phyloP scores from a whole-genome alignment of 202 grass and related monocot species.

The Panicum hallii region DNA sequence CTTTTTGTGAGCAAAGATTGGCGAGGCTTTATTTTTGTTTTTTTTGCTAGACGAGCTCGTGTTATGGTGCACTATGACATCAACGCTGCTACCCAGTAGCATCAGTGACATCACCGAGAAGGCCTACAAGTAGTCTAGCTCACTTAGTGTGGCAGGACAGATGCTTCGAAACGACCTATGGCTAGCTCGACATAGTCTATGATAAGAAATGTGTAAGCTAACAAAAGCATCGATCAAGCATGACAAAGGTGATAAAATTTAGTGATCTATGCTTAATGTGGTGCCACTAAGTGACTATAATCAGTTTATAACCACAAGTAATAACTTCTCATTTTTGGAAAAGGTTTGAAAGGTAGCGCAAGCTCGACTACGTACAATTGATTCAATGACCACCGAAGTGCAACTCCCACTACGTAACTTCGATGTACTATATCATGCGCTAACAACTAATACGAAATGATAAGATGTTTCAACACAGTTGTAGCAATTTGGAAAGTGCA shows the following conservation, averaged over 20 bases:
- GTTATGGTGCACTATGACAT: slow-evolving; percentile 37
- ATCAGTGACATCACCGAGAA: not conserved
- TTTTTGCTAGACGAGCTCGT: not conserved
- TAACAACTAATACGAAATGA: not conserved
- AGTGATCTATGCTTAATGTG: not conserved
- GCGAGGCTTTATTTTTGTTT: slow-evolving; percentile 7
- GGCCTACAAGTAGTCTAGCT: too few relatives aligned
- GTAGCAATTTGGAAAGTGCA: not conserved
- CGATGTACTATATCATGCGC: not conserved
- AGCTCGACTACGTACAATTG: not conserved
- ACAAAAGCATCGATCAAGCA: not conserved
- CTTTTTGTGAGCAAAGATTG: slow-evolving; percentile 30
- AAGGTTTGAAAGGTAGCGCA: not conserved
- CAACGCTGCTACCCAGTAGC: not conserved
- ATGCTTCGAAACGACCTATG: not conserved
- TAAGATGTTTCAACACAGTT: not conserved
- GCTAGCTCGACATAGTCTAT: not conserved
- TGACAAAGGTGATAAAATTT: not conserved
- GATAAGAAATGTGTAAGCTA: not conserved
- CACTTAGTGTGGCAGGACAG: not conserved
- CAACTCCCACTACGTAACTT: not conserved
- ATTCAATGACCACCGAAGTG: slow-evolving; percentile 3
- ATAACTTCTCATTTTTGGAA: not conserved
- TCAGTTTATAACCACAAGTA: not conserved
- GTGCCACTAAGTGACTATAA: not conserved